These are phyloP conservation scores for Plasmodium gaboni DNA, from an alignment of 169 alveolate species.

Conservation along the genomic window DNA sequence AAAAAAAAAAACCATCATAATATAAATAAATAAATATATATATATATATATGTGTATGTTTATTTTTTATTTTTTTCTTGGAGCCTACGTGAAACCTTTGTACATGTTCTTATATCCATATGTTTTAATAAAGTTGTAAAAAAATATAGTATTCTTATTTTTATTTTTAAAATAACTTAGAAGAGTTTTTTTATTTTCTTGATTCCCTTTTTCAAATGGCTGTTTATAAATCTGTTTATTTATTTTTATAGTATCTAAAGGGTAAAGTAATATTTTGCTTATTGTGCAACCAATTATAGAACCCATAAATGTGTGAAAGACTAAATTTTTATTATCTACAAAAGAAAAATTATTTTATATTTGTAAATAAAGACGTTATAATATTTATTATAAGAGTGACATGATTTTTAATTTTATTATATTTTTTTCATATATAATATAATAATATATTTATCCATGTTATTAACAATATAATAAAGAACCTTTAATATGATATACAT, in stretches of 20 bases:
- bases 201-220: too few species aligned
- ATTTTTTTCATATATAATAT: too few species aligned
- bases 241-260: slow-evolving; percentile 37
- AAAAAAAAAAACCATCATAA: neutral
- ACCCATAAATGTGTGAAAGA: slow-evolving; percentile 26
- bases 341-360: too few species aligned
- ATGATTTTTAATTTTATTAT: too few species aligned
- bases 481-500: too few species aligned
- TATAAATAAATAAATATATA: neutral
- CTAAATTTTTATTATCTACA: neutral
- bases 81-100: slow-evolving; percentile 38
- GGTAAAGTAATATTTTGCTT: slow-evolving; percentile 40
- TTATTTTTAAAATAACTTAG: neutral
- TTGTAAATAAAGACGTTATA: too few species aligned
- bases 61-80: neutral
- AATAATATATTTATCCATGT: too few species aligned
- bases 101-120: slow-evolving; percentile 36
- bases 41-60: neutral
- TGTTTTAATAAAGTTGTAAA: slow-evolving; percentile 21
- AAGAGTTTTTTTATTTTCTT: neutral
- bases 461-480: too few species aligned
- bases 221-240: slow-evolving; percentile 49
- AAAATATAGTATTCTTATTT: slow-evolving; percentile 3
- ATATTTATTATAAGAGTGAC: too few species aligned
- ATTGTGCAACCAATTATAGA: slow-evolving; percentile 25